Conservation (phyloP, 768 basidiomycete genomes). For the Suillus ampliporus region DNA sequence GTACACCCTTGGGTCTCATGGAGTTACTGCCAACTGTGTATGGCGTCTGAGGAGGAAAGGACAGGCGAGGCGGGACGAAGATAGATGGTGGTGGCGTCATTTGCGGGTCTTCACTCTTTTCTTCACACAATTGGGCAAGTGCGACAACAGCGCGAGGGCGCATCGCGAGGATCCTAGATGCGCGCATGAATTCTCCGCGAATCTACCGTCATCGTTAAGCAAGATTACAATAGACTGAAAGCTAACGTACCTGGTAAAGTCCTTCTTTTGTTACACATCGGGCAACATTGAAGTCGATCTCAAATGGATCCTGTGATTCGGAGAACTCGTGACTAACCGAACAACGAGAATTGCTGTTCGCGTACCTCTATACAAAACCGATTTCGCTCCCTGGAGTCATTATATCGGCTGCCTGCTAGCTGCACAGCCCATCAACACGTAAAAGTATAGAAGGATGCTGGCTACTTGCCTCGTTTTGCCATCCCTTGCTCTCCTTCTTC, state of each 20-base stretch:
- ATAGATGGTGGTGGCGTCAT: constrained; percentile 46
- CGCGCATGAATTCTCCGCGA: constrained; percentile 98
- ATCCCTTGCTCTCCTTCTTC: constrained; percentile 92
- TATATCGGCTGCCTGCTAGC: constrained; percentile 60
- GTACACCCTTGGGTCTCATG: constrained; percentile 52
- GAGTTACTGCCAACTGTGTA: constrained; percentile 71
- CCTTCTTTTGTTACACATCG: constrained; percentile 97
- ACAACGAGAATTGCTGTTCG: constrained; percentile 1
- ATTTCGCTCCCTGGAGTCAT: constrained; percentile 86
- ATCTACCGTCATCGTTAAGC: constrained; percentile 59
- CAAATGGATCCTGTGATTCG: constrained; percentile 86
- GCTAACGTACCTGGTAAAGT: constrained; percentile 74
- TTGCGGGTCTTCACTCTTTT: constrained; percentile 63
- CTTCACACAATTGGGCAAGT: constrained; percentile 90
- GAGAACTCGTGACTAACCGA: constrained; percentile 2
- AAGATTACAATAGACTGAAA: constrained; percentile 7
- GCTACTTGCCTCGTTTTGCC: constrained; percentile 86
- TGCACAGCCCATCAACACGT: constrained; percentile 27
- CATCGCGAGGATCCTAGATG: constrained; percentile 79
- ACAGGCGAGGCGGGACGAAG: constrained; percentile 51
- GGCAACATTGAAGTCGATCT: constrained; percentile 94
- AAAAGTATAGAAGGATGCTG: not conserved
- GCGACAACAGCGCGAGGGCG: constrained; percentile 83
- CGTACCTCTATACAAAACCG: constrained; percentile 93
- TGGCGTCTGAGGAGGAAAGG: constrained; percentile 68